Conservation (phyloP, 768 basidiomycete genomes). For the Lentinula guzmanii region DNA sequence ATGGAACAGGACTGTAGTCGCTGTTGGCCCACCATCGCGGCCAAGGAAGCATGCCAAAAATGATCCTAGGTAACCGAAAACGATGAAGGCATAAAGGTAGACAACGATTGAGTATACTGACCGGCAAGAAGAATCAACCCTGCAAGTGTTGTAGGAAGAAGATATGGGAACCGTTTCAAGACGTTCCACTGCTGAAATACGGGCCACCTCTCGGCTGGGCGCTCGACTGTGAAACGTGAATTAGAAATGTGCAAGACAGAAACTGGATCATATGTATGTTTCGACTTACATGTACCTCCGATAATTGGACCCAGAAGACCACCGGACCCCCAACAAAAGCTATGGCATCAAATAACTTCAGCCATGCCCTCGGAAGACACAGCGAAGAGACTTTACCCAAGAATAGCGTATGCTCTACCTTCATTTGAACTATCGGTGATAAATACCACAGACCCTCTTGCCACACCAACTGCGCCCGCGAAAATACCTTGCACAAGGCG, state of each 20-base stretch:
- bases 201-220: conserved; percentile 85
- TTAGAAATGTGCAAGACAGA: background rate
- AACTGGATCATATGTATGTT: background rate
- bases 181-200: conserved; percentile 60
- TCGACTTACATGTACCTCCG: conserved; percentile 63
- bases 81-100: background rate
- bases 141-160: conserved; percentile 80
- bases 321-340: conserved; percentile 95
- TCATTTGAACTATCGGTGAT: conserved; percentile 92
- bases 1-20: conserved; percentile 75
- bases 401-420: conserved; percentile 88
- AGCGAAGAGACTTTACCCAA: conserved; percentile 48
- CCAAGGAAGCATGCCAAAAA: conserved; percentile 84
- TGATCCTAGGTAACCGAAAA: conserved; percentile 46
- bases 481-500: conserved; percentile 88
- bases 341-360: conserved; percentile 18
- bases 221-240: conserved; percentile 50
- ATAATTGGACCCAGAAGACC: conserved; percentile 88
- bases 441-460: conserved; percentile 81
- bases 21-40: conserved; percentile 83
- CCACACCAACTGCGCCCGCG: conserved; percentile 96
- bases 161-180: conserved; percentile 81
- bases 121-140: conserved; percentile 70
- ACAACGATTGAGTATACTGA: conserved; percentile 16
- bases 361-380: background rate